Base-by-base conservation (phyloP, 2,329 filamentous ascomycete genomes). In the Chaetomium olivaceum region DNA sequence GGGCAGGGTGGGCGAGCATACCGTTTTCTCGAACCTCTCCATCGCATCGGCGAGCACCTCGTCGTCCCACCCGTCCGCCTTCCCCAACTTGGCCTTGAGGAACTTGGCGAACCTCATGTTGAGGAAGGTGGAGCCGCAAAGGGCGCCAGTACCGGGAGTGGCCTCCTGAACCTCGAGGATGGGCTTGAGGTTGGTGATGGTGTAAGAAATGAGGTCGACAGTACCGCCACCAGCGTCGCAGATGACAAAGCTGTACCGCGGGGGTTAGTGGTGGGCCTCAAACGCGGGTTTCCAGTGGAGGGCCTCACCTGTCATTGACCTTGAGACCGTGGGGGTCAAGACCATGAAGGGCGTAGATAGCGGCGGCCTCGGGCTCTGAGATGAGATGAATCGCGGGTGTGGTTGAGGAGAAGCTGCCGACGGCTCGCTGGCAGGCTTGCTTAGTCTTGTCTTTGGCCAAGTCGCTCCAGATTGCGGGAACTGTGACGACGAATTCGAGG, bases 401-500 rank as follows among this genome's bases (percentile, higher is more conserved):
- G 57, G 72, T 67, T 2, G 71, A 66, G 4, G 71, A 75, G 3
- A 79, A 70, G 9, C 73, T 74, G 1, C 71, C 69, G 14, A 39
- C 31, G 25, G 80, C 76, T 19, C 75, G 76, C 46, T 79, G 75
- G 51, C 79, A 81, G 19, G 82, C 82, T 58, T 78, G 75, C 55
- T 76, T 75, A 1, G 83, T 87, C 43, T 79, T 79, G 51, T 83
- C 77, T 60, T 84, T 86, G 33, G 84, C 83, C 5, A 77, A 76
- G 54, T 85, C 83, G 46, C 81, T 83, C 85, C 85, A 87, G 8
- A 87, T 83, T 5, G 85, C 84, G 0, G 85, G 85, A 0, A 87
- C 84, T 0, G 85, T 86, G 23, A 87, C 75, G 54, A 87, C 79
- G 63, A 85, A 85, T 62, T 86, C 80, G 67, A 85, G 78, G 0